Percentiles rank a stretch among this genome's conserved stretches.
Evolutionary conservation across 2,329 filamentous ascomycete species (phyloP).

Genomic region (Chaetomium sp.): DNA sequence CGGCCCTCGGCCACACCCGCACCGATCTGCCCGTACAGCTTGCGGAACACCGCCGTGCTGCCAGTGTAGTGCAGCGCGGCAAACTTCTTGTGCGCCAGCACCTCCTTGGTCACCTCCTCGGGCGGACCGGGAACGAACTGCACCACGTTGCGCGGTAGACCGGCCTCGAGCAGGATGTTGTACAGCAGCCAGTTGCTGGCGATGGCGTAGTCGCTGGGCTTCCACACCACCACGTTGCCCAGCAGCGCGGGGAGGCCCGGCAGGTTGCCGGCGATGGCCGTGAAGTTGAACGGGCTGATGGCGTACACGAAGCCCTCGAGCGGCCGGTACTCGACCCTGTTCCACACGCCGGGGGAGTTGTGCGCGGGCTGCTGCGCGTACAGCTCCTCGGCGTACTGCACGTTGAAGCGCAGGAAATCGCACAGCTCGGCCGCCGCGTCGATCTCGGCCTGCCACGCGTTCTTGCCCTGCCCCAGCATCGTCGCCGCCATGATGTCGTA

Average conservation of each 20-base stretch:
- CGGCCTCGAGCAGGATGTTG: conserved; percentile 84
- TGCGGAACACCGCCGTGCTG: conserved; percentile 84
- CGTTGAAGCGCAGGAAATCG: conserved; percentile 92
- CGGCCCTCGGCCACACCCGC: conserved; percentile 71
- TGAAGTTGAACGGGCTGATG: conserved; percentile 94
- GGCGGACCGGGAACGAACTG: conserved; percentile 91
- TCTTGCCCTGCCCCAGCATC: conserved; percentile 96
- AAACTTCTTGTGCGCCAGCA: conserved; percentile 72
- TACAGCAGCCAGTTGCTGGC: conserved; percentile 89
- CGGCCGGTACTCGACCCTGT: conserved; percentile 80
- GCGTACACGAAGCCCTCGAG: conserved; percentile 95
- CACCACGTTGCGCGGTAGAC: conserved; percentile 81
- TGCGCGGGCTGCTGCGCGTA: conserved; percentile 82
- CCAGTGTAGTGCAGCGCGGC: conserved; percentile 93
- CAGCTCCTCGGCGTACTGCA: conserved; percentile 86
- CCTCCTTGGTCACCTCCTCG: conserved; percentile 71
- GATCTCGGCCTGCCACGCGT: conserved; percentile 98
- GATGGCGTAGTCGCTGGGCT: conserved; percentile 84
- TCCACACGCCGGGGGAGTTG: conserved; percentile 81
- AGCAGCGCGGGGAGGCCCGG: conserved; percentile 76
- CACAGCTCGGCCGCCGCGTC: conserved; percentile 86
- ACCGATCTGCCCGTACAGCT: conserved; percentile 81
- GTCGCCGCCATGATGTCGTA: conserved; percentile 96
- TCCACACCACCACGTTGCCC: conserved; percentile 95
- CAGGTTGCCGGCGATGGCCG: conserved; percentile 85